Evolutionary conservation across 129 eudicot genomes (phyloP), one percentile per base, ranked within the genome.

Genomic region (Tanacetum coccineum): DNA sequence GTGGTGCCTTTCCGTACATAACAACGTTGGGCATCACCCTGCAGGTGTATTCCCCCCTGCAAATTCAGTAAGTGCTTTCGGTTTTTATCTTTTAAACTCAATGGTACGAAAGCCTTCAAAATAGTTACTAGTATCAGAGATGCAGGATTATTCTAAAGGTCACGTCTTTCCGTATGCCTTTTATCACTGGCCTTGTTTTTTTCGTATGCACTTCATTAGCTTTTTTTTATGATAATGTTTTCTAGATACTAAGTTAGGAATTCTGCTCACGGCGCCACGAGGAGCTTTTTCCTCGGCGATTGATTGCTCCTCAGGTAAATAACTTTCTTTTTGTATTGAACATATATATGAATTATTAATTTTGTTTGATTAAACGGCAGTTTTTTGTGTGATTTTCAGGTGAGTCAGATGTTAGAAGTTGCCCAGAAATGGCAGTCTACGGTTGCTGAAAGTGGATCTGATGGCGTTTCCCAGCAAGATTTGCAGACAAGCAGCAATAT

Each of bases 251-350:
- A 54, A 73, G 90, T 44, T 91, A 95, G 97, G 97, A 91, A 71
- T 91, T 91, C 60, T 91, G 97, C 73, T 90, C 87, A 13, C 68
- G 87, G 49, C 91, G 90, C 42, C 97, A 87, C 77, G 95, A 91
- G 59, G 97, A 91, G 72, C 87, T 91, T 70, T 82, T 91, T 76
- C 87, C 93, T 54, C 85, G 97, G 7, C 73, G 95, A 60, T 67
- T 87, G 67, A 84, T 91, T 65, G 86, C 84, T 22, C 89, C 92
- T 28, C 95, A 91, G 89, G 97, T 91, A 78, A 11, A 62, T 10
- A 20, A 48, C 47, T 32, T 44, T 13, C n/a, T 61, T 44, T 10
- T 18, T 36, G 42, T 36, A 7, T 12, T 42, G 5, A 11, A 13
- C 21, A 40, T 68, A 22, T 14, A 42, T 52, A 28, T 15, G 4